Base-by-base conservation (phyloP, 2,329 filamentous ascomycete genomes). In the Arthrobotrys entomopaga region DNA sequence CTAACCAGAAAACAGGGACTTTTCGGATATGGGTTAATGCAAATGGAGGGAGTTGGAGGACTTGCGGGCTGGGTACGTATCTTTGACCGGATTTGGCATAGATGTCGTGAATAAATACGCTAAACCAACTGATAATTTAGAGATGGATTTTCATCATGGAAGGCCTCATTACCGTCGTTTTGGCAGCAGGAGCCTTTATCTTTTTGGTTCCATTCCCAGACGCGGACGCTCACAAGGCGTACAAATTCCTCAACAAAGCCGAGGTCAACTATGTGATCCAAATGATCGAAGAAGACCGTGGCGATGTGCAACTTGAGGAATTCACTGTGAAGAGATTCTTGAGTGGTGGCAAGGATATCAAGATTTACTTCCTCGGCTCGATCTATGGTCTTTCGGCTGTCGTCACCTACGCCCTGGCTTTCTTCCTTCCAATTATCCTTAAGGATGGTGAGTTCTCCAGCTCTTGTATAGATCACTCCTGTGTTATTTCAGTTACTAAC, bases 391-490 rank as follows among this genome's bases (percentile, higher is more conserved):
- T 87, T 80, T 86, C 87, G 0, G 92, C 91, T 0, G 91, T 90
- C 11, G 86, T 91, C 57, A 86, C 86, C 0, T 95, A 95, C 80
- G 88, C 91, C 0, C 86, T 95, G 10, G 89, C 90, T 0, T 94
- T 91, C 81, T 93, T 93, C 79, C 82, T 93, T 1, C 91, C 91
- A 3, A 87, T 93, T 78, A 91, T 95, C 77, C 86, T 96, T 2
- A 79, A 81, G 16, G 84, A 85, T n/a, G 65, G 65, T 70, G 86
- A 24, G 53, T 29, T 1, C 8, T 10, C n/a, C n/a, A 46, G 13
- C n/a, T 46, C 46, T 50, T 13, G 16, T 22, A 3, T 50, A 20
- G 10, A 13, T 46, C 16, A 13, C 34, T 13, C 42, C 6, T 1
- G 3, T 46, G 42, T 4, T 19, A n/a, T 34, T 34, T 10, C 7